These are phyloP conservation scores for Aspergillus sp. DNA, from an alignment of 2,329 filamentous ascomycete species.

Conservation along the genomic window DNA sequence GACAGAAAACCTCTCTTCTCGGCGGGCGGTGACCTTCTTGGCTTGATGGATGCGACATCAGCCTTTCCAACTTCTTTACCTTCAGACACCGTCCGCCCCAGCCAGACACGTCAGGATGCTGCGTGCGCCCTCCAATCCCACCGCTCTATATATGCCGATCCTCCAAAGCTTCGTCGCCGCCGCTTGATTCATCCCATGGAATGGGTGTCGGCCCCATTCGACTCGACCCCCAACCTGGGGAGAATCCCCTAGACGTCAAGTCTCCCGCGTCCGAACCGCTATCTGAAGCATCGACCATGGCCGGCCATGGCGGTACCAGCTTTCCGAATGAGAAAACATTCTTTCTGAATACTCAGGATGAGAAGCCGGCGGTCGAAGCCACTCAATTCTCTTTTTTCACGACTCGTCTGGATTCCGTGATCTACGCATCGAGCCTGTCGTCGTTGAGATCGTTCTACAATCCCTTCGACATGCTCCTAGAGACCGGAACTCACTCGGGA, in stretches of 20 bases:
- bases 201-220: not conserved
- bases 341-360: not conserved
- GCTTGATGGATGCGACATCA: too few relatives aligned
- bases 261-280: not conserved
- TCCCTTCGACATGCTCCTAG: slow-evolving; percentile 64
- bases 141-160: not conserved
- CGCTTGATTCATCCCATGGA: not conserved
- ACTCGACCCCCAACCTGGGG: slow-evolving; percentile 1
- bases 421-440: slow-evolving; percentile 79
- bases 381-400: slow-evolving; percentile 93
- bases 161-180: not conserved
- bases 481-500: slow-evolving; percentile 58
- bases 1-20: too few relatives aligned
- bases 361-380: slow-evolving; percentile 38
- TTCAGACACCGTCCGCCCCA: not conserved
- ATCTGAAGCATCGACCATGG: not conserved
- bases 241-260: not conserved
- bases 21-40: too few relatives aligned
- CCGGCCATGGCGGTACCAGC: not conserved
- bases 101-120: not conserved
- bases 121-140: not conserved
- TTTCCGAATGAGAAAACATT: slow-evolving; percentile 3
- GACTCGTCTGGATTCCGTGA: slow-evolving; percentile 82
- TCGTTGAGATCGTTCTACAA: slow-evolving; percentile 81
- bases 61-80: not conserved